phyloP scores from a whole-genome alignment of 495 filamentous ascomycete species.

The Friedmanniomyces simplex region DNA sequence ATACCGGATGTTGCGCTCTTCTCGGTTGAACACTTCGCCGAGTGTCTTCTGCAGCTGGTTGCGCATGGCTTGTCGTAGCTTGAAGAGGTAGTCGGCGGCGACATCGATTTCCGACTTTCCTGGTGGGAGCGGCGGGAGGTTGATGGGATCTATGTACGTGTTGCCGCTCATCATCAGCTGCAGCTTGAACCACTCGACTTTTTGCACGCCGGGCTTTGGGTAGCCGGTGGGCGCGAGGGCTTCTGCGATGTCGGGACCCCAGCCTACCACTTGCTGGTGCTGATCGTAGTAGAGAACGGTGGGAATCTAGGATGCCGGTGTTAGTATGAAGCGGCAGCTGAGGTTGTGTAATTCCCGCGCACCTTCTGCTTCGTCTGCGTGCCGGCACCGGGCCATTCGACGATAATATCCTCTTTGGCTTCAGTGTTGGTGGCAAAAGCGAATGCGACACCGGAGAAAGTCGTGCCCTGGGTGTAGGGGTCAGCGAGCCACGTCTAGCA shows the following conservation, averaged over 20 bases:
- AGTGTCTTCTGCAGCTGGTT: conserved; percentile 65
- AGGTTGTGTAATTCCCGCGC: background rate
- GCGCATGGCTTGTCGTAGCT: conserved; percentile 63
- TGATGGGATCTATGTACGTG: conserved; percentile 71
- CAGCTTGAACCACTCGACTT: conserved; percentile 72
- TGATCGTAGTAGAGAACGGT: conserved; percentile 68
- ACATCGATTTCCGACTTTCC: conserved; percentile 72
- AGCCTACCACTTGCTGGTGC: conserved; percentile 67
- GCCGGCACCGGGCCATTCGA: conserved; percentile 66
- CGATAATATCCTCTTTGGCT: conserved; percentile 69
- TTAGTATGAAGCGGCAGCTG: background rate
- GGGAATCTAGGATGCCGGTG: conserved; percentile 44
- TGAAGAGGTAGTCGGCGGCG: conserved; percentile 66
- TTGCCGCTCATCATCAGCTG: conserved; percentile 70
- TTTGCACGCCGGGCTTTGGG: conserved; percentile 65
- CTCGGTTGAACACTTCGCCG: conserved; percentile 64
- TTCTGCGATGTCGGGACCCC: conserved; percentile 68
- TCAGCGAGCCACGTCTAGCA: conserved; percentile 1
- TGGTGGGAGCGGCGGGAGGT: conserved; percentile 62
- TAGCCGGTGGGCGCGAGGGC: conserved; percentile 64
- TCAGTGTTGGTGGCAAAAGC: conserved; percentile 68
- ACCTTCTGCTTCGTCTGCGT: conserved; percentile 72
- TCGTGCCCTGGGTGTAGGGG: conserved; percentile 46
- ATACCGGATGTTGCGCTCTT: conserved; percentile 64
- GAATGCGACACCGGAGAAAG: conserved; percentile 65